phyloP scores from a whole-genome alignment of 2,329 filamentous ascomycete species.

The Aspergillus nomiae region DNA sequence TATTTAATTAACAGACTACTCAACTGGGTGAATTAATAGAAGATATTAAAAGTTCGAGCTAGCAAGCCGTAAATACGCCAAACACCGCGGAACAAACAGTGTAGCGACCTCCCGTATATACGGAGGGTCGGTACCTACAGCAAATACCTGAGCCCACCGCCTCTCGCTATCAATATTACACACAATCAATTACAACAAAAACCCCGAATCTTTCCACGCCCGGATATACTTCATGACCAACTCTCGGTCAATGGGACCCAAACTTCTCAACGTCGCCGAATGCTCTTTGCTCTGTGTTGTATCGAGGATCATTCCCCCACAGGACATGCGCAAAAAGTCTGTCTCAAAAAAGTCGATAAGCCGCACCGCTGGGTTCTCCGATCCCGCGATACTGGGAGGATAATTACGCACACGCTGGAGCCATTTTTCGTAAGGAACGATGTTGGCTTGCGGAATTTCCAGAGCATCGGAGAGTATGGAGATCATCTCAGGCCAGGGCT shows the following conservation, averaged over 20 bases:
- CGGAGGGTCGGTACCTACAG: no score
- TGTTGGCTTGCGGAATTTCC: constrained; percentile 28
- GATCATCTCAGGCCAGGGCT: constrained; percentile 44
- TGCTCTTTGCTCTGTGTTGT: constrained; percentile 38
- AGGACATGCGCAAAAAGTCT: constrained; percentile 47
- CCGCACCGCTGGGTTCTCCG: constrained; percentile 30
- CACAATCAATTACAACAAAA: not conserved
- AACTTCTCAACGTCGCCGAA: constrained; percentile 24
- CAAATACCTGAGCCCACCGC: no score
- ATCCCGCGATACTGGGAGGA: not conserved
- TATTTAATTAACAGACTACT: no score
- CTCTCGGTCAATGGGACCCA: not conserved
- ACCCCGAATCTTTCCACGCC: not conserved
- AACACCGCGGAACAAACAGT: no score
- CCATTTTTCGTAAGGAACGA: constrained; percentile 46
- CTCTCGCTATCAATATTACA: no score
- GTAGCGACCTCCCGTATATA: no score
- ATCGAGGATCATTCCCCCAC: constrained; percentile 47
- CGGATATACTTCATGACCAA: not conserved
- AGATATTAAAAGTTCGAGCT: no score
- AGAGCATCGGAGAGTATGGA: constrained; percentile 36
- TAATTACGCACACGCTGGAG: constrained; percentile 34
- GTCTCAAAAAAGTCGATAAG: constrained; percentile 34
- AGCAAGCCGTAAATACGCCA: no score
- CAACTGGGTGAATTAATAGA: no score